Evolutionary conservation across 192 early-diverging fungal species (phyloP).

Genomic region (Borealophlyctis nickersoniae): DNA sequence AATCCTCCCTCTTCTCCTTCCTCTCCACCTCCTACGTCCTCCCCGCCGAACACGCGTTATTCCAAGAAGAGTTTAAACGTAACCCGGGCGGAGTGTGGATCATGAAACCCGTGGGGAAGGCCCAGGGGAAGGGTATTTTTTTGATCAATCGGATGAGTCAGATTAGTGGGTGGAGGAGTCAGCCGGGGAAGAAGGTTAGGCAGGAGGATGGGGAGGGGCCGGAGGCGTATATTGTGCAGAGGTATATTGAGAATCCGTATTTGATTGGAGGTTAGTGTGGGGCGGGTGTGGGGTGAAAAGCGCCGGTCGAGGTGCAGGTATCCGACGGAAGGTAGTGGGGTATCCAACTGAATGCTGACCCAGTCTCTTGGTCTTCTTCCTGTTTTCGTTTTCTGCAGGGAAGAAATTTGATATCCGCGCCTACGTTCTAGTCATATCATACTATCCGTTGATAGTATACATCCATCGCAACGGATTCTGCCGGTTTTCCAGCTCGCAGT

Average conservation of each 20-base stretch:
- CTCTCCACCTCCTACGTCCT: conserved; percentile 56
- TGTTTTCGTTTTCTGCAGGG: too few relatives aligned
- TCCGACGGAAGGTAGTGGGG: too few relatives aligned
- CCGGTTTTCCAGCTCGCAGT: conserved; percentile 58
- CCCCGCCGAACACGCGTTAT: conserved; percentile 61
- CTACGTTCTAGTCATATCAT: conserved; percentile 61
- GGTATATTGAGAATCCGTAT: conserved; percentile 63
- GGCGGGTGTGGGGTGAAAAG: neutral
- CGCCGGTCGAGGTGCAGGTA: too few relatives aligned
- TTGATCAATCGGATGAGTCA: conserved; percentile 63
- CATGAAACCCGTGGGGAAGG: conserved; percentile 68
- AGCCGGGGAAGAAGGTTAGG: conserved; percentile 7
- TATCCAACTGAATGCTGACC: too few relatives aligned
- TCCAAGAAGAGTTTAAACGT: conserved; percentile 66
- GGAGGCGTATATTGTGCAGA: conserved; percentile 64
- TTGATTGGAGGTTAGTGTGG: conserved; percentile 51
- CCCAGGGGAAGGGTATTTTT: conserved; percentile 68
- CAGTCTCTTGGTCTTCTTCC: too few relatives aligned
- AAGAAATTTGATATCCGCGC: conserved; percentile 65
- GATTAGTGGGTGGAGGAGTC: conserved; percentile 49
- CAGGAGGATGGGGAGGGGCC: conserved; percentile 38
- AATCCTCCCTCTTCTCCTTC: conserved; percentile 58
- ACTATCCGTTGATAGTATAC: conserved; percentile 56
- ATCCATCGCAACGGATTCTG: conserved; percentile 66
- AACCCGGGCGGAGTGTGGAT: conserved; percentile 62